These are phyloP conservation scores for Globisporangium solare DNA, from an alignment of 352 stramenopile species.

Conservation along the genomic window DNA sequence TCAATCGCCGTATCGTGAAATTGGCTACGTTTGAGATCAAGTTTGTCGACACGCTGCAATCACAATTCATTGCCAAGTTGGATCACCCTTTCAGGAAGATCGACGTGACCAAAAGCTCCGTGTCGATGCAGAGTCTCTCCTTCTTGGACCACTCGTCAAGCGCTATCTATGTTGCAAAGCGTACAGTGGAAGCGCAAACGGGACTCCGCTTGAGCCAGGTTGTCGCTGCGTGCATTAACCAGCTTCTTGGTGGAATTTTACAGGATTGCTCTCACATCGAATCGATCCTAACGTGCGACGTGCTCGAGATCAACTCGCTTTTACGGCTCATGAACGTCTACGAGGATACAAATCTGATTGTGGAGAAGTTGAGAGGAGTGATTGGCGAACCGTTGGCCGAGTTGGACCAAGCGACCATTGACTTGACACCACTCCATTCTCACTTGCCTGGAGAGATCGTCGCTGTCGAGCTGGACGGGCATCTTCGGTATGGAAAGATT, in stretches of 20 bases:
- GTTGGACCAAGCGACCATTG: constrained; percentile 36
- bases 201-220: constrained; percentile 53
- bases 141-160: constrained; percentile 42
- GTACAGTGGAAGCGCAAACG: constrained; percentile 23
- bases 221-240: constrained; percentile 63
- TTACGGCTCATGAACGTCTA: constrained; percentile 60
- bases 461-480: constrained; percentile 43
- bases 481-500: constrained; percentile 60
- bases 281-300: constrained; percentile 55
- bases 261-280: constrained; percentile 62
- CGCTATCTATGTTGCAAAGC: constrained; percentile 51
- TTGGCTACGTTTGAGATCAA: constrained; percentile 44
- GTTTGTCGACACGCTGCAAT: constrained; percentile 43
- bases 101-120: constrained; percentile 57
- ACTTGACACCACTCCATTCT: constrained; percentile 60
- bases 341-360: constrained; percentile 55
- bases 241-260: constrained; percentile 52
- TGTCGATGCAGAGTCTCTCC: constrained; percentile 41
- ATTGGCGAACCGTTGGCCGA: constrained; percentile 49
- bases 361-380: constrained; percentile 61
- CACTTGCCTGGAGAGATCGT: constrained; percentile 68
- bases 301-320: constrained; percentile 39
- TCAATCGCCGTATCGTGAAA: constrained; percentile 54
- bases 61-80: constrained; percentile 59
- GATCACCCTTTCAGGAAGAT: constrained; percentile 38